Conservation (phyloP, 2,329 filamentous ascomycete genomes). For the Neofusicoccum sp. region DNA sequence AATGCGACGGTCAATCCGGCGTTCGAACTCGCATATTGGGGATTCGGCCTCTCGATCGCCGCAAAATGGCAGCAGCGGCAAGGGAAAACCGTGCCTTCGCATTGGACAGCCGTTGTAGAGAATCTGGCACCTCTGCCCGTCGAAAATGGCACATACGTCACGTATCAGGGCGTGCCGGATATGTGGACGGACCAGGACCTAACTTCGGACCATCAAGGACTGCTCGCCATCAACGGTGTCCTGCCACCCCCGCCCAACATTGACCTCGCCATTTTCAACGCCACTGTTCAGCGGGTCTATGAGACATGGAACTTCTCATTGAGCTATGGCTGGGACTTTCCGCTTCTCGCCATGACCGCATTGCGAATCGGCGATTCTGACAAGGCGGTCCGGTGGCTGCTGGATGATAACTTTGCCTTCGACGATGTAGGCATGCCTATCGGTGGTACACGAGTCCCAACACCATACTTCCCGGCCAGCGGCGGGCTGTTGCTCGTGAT, state of each 20-base stretch:
- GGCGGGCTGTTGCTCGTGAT: slow-evolving; percentile 52
- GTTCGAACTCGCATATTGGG: slow-evolving; percentile 62
- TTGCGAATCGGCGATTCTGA: slow-evolving; percentile 30
- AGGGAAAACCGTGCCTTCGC: slow-evolving; percentile 40
- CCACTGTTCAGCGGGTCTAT: slow-evolving; percentile 31
- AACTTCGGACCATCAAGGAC: slow-evolving; percentile 33
- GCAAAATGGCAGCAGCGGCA: slow-evolving; percentile 53
- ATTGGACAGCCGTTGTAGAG: slow-evolving; percentile 51
- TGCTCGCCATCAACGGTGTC: slow-evolving; percentile 32
- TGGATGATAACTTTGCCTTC: slow-evolving; percentile 53
- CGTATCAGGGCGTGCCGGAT: slow-evolving; percentile 52
- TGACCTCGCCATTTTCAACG: slow-evolving; percentile 30
- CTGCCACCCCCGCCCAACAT: slow-evolving; percentile 31
- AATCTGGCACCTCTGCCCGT: slow-evolving; percentile 55
- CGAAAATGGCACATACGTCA: slow-evolving; percentile 51
- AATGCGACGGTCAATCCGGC: slow-evolving; percentile 58
- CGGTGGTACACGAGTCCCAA: slow-evolving; percentile 53
- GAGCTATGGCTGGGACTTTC: slow-evolving; percentile 37
- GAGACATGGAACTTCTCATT: slow-evolving; percentile 36
- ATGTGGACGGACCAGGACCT: slow-evolving; percentile 32
- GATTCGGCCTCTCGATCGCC: slow-evolving; percentile 58
- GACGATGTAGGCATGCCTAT: slow-evolving; percentile 58
- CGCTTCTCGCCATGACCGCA: slow-evolving; percentile 32
- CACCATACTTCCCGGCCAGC: slow-evolving; percentile 57
- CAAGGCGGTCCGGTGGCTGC: slow-evolving; percentile 37